Evolutionary conservation across 345 rosid genomes (phyloP).

Genomic region (Dovyalis caffra): DNA sequence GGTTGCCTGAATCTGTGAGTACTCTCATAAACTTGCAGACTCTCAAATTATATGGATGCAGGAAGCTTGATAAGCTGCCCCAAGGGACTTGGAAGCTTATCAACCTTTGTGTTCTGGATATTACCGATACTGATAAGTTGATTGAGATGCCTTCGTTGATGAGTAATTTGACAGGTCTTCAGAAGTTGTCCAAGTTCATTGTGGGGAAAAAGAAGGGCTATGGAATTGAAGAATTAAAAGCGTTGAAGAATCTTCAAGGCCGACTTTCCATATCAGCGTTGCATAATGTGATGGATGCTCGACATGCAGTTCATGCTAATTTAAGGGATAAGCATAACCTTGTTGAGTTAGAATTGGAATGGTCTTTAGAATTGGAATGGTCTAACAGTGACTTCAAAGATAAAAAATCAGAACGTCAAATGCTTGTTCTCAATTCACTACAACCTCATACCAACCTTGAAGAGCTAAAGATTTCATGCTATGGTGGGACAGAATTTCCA

Average conservation of each 20-base stretch:
- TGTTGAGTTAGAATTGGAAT: too few species aligned
- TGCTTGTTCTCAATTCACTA: neutral
- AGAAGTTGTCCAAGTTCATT: constrained; percentile 31
- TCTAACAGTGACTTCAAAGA: neutral
- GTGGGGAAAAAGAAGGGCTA: constrained; percentile 27
- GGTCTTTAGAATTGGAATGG: neutral
- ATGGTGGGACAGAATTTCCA: constrained; percentile 10
- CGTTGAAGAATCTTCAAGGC: constrained; percentile 26
- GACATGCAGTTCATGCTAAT: constrained; percentile 8
- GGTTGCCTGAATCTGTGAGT: constrained; percentile 1
- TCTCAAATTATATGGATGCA: constrained; percentile 23
- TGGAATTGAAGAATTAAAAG: constrained; percentile 31
- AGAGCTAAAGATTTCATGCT: neutral
- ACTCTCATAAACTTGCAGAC: constrained; percentile 23
- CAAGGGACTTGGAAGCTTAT: constrained; percentile 29
- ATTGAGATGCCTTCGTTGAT: constrained; percentile 38
- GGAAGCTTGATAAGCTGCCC: constrained; percentile 31
- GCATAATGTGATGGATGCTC: neutral
- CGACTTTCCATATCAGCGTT: constrained; percentile 30
- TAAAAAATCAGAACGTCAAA: neutral
- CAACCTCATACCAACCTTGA: constrained; percentile 4
- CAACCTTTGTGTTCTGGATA: constrained; percentile 33
- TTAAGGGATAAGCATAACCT: neutral
- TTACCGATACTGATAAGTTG: constrained; percentile 15
- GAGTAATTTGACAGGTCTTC: constrained; percentile 27